These are phyloP conservation scores for Serendipita sp. DNA, from an alignment of 768 basidiomycete genomes.

Conservation along the genomic window DNA sequence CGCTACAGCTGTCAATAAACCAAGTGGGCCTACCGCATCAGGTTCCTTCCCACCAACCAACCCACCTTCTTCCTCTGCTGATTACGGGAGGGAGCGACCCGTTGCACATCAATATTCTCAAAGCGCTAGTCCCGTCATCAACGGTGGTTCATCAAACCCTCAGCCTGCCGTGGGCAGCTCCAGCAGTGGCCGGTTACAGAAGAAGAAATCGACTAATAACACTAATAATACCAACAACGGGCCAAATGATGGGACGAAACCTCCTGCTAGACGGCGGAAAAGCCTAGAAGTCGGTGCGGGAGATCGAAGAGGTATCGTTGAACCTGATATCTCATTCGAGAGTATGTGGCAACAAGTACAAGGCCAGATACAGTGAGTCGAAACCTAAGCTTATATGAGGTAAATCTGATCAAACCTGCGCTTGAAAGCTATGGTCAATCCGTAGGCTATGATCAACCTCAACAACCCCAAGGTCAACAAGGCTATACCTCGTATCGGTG, in stretches of 20 bases:
- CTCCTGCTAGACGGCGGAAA: neutral
- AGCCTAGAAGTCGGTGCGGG: neutral
- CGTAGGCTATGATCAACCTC: neutral
- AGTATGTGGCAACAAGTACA: neutral
- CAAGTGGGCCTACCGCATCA: neutral
- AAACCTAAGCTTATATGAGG: neutral
- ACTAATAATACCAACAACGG: neutral
- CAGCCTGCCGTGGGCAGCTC: neutral
- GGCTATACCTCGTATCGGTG: neutral
- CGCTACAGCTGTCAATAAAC: neutral
- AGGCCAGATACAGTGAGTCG: neutral
- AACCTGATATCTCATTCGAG: neutral
- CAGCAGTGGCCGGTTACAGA: neutral
- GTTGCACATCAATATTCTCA: neutral
- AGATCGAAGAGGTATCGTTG: slow-evolving; percentile 3
- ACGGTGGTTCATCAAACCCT: neutral
- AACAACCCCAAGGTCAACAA: neutral
- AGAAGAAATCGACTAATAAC: slow-evolving; percentile 1
- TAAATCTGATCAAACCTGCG: neutral
- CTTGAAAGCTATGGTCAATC: neutral
- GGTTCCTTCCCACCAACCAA: neutral
- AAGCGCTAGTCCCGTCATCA: neutral
- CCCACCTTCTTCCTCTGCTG: neutral
- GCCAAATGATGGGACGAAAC: neutral
- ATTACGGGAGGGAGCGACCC: slow-evolving; percentile 2